Percentiles rank a stretch among this genome's conserved stretches.
These are phyloP conservation scores for Biscogniauxia mediterranea DNA, from an alignment of 2,329 filamentous ascomycete genomes.

Conservation along the genomic window DNA sequence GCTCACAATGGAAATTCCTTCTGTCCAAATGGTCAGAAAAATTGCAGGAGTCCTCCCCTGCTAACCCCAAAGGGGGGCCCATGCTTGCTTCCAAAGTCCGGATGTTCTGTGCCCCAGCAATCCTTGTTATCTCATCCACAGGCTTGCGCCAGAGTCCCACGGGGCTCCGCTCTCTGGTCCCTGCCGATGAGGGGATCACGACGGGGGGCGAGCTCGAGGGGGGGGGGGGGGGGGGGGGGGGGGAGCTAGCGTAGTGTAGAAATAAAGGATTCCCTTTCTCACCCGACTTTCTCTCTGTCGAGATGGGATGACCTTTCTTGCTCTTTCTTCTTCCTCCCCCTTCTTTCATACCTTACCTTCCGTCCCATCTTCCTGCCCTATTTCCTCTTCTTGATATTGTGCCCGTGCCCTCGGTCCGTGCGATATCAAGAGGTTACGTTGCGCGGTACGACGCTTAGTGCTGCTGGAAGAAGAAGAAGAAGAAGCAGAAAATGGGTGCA, in stretches of 20 bases:
- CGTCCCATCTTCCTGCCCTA: too few relatives aligned
- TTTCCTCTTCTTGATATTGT: background rate
- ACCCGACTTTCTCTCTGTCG: background rate
- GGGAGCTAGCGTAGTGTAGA: background rate
- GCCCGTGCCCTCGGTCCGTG: background rate
- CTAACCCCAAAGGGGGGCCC: background rate
- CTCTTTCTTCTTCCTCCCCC: background rate
- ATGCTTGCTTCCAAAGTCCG: background rate
- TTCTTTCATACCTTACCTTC: background rate
- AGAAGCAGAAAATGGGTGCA: conserved; percentile 1
- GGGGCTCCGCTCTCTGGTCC: background rate
- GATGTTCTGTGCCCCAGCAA: background rate
- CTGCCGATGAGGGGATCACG: background rate
- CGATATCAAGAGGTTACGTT: background rate
- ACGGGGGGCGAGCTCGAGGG: background rate
- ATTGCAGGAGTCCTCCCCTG: background rate
- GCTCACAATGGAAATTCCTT: background rate
- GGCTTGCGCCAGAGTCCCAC: background rate
- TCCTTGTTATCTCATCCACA: background rate
- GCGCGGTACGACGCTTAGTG: background rate
- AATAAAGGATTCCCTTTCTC: background rate
- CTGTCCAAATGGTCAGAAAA: background rate
- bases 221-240: too few relatives aligned
- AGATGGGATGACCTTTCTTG: background rate
- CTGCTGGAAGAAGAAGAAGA: too few relatives aligned